phyloP scores from a whole-genome alignment of 345 rosid genomes.

The Psidium guajava region DNA sequence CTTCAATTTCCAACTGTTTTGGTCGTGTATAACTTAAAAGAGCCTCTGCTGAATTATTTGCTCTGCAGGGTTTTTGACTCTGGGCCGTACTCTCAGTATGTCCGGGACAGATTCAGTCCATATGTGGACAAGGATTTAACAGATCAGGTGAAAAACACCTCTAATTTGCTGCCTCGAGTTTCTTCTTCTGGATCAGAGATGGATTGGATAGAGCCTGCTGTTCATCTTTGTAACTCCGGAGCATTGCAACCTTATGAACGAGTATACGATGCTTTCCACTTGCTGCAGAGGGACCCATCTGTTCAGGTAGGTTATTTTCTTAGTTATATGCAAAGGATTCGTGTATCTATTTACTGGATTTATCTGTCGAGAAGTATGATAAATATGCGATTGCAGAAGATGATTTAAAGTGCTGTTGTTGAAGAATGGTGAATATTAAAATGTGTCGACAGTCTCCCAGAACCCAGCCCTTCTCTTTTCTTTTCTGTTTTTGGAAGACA shows the following conservation, averaged over 20 bases:
- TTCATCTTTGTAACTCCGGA: conserved; percentile 27
- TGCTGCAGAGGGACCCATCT: conserved; percentile 71
- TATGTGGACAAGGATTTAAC: conserved; percentile 16
- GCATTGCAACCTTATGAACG: conserved; percentile 38
- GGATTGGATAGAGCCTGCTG: conserved; percentile 74
- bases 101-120: conserved; percentile 39
- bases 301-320: conserved; percentile 42
- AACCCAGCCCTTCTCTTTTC: background rate
- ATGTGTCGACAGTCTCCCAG: background rate
- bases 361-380: background rate
- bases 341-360: background rate
- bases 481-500: background rate
- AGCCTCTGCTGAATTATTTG: background rate
- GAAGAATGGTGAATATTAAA: background rate
- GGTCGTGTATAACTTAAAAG: background rate
- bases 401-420: background rate
- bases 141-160: conserved; percentile 7
- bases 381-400: background rate
- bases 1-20: background rate
- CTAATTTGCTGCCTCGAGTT: conserved; percentile 17
- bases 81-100: conserved; percentile 19
- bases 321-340: background rate
- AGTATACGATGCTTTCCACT: conserved; percentile 64
- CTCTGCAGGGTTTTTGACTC: conserved; percentile 42
- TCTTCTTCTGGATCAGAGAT: conserved; percentile 36